Conservation (phyloP, 2,329 filamentous ascomycete genomes). For the Neofusicoccum cordaticola region DNA sequence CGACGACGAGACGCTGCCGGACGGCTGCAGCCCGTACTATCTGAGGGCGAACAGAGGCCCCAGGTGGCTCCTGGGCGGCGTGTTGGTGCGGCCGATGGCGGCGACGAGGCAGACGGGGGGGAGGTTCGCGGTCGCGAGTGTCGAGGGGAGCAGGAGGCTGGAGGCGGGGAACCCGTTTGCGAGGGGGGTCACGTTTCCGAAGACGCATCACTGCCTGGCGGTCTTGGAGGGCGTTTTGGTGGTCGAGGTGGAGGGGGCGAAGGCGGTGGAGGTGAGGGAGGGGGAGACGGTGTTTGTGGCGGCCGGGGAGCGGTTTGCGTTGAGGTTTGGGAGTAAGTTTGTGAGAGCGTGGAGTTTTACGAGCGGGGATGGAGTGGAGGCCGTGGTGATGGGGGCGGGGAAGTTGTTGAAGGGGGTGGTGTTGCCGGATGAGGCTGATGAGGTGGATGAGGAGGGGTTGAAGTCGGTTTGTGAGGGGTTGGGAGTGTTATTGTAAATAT, state of each 20-base stretch:
- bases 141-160: constrained; percentile 50
- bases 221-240: neutral
- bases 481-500: neutral
- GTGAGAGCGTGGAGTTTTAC: constrained; percentile 10
- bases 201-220: neutral
- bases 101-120: constrained; percentile 48
- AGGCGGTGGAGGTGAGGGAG: neutral
- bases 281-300: constrained; percentile 11
- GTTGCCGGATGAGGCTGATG: neutral
- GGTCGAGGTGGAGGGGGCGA: neutral
- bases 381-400: neutral
- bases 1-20: constrained; percentile 43
- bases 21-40: constrained; percentile 47
- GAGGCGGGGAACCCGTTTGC: constrained; percentile 33
- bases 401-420: neutral
- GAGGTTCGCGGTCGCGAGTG: constrained; percentile 47
- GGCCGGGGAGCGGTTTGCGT: neutral
- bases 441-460: neutral
- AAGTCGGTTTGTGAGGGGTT: neutral
- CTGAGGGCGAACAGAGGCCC: constrained; percentile 52
- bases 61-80: constrained; percentile 46
- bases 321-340: constrained; percentile 7
- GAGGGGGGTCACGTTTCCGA: neutral
- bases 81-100: constrained; percentile 49
- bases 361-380: constrained; percentile 10